phyloP scores from a whole-genome alignment of 116 monocot species.

The Cymodocea nodosa region DNA sequence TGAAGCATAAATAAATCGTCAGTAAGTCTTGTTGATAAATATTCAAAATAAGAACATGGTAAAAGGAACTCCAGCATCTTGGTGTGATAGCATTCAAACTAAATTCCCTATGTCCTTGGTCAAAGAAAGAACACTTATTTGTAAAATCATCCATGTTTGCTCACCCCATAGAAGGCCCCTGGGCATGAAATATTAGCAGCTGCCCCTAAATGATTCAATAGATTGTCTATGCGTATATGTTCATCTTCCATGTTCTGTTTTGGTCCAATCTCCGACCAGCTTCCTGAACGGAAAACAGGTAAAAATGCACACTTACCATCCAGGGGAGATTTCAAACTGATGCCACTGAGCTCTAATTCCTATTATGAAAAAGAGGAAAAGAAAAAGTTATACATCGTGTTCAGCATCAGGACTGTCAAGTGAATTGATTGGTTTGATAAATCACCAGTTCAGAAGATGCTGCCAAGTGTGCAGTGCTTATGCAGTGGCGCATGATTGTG shows the following conservation, averaged over 20 bases:
- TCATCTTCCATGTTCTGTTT: constrained; percentile 94
- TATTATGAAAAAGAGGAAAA: constrained; percentile 4
- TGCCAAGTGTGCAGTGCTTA: constrained; percentile 26
- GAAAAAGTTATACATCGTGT: not conserved
- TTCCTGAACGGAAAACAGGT: constrained; percentile 73
- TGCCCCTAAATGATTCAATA: constrained; percentile 46
- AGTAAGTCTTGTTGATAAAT: too few relatives aligned
- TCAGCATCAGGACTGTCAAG: not conserved
- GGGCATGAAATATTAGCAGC: constrained; percentile 39
- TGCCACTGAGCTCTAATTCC: constrained; percentile 26
- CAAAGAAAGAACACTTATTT: not conserved
- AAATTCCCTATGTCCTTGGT: not conserved
- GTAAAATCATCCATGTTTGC: constrained; percentile 5
- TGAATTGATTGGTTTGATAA: not conserved
- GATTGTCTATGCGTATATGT: constrained; percentile 68
- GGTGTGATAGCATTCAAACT: too few relatives aligned
- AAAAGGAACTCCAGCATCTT: too few relatives aligned
- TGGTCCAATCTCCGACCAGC: constrained; percentile 69
- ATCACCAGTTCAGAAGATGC: constrained; percentile 16
- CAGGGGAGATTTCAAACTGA: constrained; percentile 27
- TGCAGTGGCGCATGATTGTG: constrained; percentile 27
- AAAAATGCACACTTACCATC: constrained; percentile 27
- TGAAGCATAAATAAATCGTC: too few relatives aligned
- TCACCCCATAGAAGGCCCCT: constrained; percentile 90
- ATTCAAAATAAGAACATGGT: too few relatives aligned